Evolutionary conservation across 495 filamentous ascomycete genomes (phyloP), one percentile per base, ranked within the genome.

Genomic region (Apiosordaria backusii): DNA sequence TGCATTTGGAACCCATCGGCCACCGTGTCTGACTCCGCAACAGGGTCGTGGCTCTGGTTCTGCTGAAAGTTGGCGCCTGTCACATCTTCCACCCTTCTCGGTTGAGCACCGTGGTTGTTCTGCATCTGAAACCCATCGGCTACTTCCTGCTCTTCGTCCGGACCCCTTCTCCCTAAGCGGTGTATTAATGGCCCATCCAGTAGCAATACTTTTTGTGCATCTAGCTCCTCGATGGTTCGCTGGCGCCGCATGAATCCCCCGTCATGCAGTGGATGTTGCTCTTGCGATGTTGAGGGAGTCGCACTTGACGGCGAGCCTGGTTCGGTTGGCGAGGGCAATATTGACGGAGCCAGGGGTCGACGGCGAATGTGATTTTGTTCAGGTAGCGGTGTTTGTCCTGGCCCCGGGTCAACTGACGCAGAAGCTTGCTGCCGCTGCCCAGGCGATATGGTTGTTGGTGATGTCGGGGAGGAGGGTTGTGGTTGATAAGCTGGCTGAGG

Each of bases 1-100:
- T 55, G 53, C 53, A 55, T 55, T 24, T 55, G 53, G 18, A 59
- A 59, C 57, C 57, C 57, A 18, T 59, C 23, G 2, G 24, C 57
- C 18, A 59, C 57, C 16, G 9, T 27, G 18, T 59, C 57, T 59
- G 57, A 9, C 24, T 23, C 22, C 57, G 57, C 9, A 27, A 4
- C 16, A 25, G 57, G 57, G 16, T 26, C 57, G 26, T 45, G 5
- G 35, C 1, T 13, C 16, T 45, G 35, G 9, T 2, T 10, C 35
- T 18, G 10, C 35, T 45, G 35, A 15, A 15, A 13, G 10, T 45
- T 45, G 9, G 35, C 3, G 16, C 16, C 4, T 4, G 5, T 23
- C 23, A 25, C 5, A 27, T 27, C 24, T 23, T 59, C 10, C n/a
- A 18, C 18, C 26, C 57, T 23, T 59, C 57, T 22, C 9, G 25